Percentiles rank a stretch among this genome's conserved stretches.
Evolutionary conservation across 2,329 filamentous ascomycete species (phyloP).

Genomic region (Exserohilum turcica): DNA sequence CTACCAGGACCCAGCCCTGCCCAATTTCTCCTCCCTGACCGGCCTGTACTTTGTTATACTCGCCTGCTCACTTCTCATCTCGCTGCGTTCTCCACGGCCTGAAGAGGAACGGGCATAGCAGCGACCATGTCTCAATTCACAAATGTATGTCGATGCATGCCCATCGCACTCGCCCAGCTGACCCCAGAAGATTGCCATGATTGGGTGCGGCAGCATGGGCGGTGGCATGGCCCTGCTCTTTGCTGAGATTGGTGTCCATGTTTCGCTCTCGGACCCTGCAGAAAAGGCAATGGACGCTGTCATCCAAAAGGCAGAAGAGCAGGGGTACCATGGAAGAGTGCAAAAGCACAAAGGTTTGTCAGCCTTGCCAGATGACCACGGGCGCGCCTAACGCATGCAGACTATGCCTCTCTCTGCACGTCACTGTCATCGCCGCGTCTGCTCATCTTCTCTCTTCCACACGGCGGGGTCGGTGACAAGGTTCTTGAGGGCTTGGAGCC

Average conservation of each 20-base stretch:
- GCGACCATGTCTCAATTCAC: constrained; percentile 30
- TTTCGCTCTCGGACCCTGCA: constrained; percentile 61
- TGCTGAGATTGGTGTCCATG: constrained; percentile 60
- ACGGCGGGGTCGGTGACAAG: constrained; percentile 55
- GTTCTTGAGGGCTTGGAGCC: constrained; percentile 55
- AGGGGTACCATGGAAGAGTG: constrained; percentile 46
- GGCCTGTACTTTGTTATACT: constrained; percentile 39
- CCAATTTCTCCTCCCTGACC: constrained; percentile 37
- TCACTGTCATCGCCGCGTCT: constrained; percentile 56
- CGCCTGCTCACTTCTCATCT: constrained; percentile 30
- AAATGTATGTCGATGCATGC: constrained; percentile 21
- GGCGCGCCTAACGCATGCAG: constrained; percentile 29
- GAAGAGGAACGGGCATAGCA: constrained; percentile 14
- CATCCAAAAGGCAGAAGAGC: constrained; percentile 49
- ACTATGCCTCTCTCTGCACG: constrained; percentile 58
- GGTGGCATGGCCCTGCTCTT: constrained; percentile 63
- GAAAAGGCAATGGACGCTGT: constrained; percentile 55
- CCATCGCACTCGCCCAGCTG: neutral
- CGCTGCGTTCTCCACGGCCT: constrained; percentile 27
- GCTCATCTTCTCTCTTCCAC: constrained; percentile 60
- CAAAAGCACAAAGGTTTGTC: constrained; percentile 45
- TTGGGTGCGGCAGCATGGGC: constrained; percentile 66
- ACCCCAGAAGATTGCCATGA: constrained; percentile 58
- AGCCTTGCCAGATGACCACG: neutral
- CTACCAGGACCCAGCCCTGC: constrained; percentile 40